A percentile compares a stretch with the other conserved stretches of the same genome.
phyloP scores from a whole-genome alignment of 2,329 filamentous ascomycete species.

The Madurella mycetomatis region DNA sequence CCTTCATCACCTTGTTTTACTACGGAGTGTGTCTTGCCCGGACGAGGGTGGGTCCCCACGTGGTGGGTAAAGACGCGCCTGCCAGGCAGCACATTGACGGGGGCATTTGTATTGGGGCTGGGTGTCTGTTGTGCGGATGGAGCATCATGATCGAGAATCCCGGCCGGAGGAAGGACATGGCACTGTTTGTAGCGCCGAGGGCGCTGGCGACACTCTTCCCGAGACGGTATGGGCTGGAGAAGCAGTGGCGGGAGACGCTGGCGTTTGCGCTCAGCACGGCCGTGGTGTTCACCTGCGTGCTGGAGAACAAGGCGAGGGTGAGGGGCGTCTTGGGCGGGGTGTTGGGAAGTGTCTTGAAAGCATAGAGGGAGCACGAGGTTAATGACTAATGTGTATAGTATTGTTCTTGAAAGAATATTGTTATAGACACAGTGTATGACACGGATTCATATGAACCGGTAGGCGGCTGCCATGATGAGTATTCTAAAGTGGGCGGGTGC shows the following conservation, averaged over 20 bases:
- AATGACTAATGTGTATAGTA: background rate
- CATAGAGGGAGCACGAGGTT: slow-evolving; percentile 5
- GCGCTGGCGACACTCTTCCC: slow-evolving; percentile 72
- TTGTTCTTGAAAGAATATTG: background rate
- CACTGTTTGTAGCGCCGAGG: slow-evolving; percentile 74
- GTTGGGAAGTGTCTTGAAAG: slow-evolving; percentile 46
- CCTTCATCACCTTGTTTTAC: slow-evolving; percentile 77
- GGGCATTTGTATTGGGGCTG: slow-evolving; percentile 65
- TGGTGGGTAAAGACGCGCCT: slow-evolving; percentile 52
- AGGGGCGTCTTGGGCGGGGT: slow-evolving; percentile 65
- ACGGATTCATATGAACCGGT: background rate
- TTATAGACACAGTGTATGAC: background rate
- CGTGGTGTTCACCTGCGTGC: slow-evolving; percentile 63
- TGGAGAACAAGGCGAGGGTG: slow-evolving; percentile 59
- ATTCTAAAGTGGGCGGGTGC: no score
- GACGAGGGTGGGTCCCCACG: slow-evolving; percentile 64
- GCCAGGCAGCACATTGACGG: slow-evolving; percentile 51
- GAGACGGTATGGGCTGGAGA: slow-evolving; percentile 57
- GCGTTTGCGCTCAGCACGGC: slow-evolving; percentile 65
- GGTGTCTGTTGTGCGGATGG: slow-evolving; percentile 75
- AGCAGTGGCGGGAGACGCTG: slow-evolving; percentile 63
- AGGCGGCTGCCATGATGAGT: background rate
- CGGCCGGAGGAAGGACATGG: slow-evolving; percentile 66
- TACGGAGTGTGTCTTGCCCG: slow-evolving; percentile 78
- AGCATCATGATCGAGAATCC: slow-evolving; percentile 70